phyloP scores from a whole-genome alignment of 2,329 filamentous ascomycete species.

The Exophiala bonariae region DNA sequence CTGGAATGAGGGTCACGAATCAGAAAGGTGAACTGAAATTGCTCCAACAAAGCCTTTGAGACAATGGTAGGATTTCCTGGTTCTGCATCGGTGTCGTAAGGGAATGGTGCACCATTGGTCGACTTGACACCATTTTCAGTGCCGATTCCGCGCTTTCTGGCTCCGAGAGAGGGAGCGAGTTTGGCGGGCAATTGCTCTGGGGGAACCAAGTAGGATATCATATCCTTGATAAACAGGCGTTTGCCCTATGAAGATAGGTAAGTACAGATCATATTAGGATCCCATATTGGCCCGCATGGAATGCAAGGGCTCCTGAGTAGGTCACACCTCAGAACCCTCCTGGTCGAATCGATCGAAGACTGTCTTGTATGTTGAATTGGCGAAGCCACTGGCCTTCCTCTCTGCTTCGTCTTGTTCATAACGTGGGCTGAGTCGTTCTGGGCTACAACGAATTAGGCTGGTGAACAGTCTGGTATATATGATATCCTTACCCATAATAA shows the following conservation, averaged over 20 bases:
- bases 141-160: conserved; percentile 61
- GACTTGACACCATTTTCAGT: conserved; percentile 35
- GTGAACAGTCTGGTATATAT: conserved; percentile 16
- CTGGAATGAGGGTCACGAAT: conserved; percentile 92
- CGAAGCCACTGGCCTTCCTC: conserved; percentile 44
- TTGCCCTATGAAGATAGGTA: conserved; percentile 67
- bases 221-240: conserved; percentile 97
- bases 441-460: conserved; percentile 55
- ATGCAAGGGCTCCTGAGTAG: conserved; percentile 30
- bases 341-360: conserved; percentile 75
- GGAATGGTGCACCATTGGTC: conserved; percentile 46
- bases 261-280: conserved; percentile 28
- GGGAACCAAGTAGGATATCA: conserved; percentile 86
- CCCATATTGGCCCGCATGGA: conserved; percentile 22
- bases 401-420: conserved; percentile 68
- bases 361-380: conserved; percentile 51
- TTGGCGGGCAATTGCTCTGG: conserved; percentile 66
- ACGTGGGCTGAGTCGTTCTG: conserved; percentile 78
- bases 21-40: conserved; percentile 93
- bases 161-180: conserved; percentile 74
- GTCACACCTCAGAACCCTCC: conserved; percentile 70
- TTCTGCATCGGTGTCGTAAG: conserved; percentile 61
- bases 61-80: conserved; percentile 81
- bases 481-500: conserved; percentile 60
- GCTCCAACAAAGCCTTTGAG: conserved; percentile 69